Conservation (phyloP, 139 green algal species). For the Prasinococcaceae sp. region DNA sequence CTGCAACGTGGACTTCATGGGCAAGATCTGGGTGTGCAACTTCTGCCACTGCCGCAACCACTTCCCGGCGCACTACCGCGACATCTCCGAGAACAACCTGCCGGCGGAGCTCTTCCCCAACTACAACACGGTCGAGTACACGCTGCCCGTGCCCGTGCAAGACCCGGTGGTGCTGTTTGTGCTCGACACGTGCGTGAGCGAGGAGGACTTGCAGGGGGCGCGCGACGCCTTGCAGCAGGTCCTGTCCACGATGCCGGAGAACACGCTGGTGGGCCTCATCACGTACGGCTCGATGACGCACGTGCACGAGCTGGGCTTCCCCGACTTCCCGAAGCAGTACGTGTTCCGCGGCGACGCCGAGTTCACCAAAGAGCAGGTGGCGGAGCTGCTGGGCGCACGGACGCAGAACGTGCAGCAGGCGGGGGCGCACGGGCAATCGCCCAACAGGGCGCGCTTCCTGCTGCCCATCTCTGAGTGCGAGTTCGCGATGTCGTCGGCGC, state of each 20-base stretch:
- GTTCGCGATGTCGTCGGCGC: constrained; percentile 22
- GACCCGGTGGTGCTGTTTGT: constrained; percentile 40
- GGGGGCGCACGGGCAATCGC: neutral
- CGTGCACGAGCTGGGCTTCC: constrained; percentile 27
- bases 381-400: constrained; percentile 22
- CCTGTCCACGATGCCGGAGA: constrained; percentile 33
- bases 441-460: constrained; percentile 22
- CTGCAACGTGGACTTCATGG: constrained; percentile 32
- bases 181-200: constrained; percentile 30
- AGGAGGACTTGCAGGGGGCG: constrained; percentile 26
- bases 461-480: constrained; percentile 33
- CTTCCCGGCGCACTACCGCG: constrained; percentile 36
- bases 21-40: constrained; percentile 36
- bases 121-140: constrained; percentile 36
- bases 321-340: constrained; percentile 24
- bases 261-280: constrained; percentile 34
- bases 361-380: constrained; percentile 14
- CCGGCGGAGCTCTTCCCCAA: constrained; percentile 45
- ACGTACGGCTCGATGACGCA: constrained; percentile 37
- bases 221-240: constrained; percentile 23
- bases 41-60: constrained; percentile 39
- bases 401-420: neutral
- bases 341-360: constrained; percentile 23
- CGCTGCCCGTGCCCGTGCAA: constrained; percentile 10
- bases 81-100: constrained; percentile 35